Base-by-base conservation (phyloP, 768 basidiomycete genomes). In the Hysterangium stoloniferum region DNA sequence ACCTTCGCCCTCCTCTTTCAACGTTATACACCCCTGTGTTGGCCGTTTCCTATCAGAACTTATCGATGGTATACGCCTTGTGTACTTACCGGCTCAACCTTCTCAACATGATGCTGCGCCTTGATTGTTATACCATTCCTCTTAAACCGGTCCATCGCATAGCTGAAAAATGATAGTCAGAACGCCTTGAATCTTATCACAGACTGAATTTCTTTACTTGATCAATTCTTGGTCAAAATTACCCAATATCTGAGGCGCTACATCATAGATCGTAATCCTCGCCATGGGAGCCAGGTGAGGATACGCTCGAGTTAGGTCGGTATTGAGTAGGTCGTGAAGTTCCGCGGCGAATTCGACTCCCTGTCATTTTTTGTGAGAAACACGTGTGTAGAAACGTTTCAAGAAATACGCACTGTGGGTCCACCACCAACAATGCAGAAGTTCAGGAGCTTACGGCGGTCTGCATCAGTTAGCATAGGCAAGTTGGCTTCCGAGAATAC, bases 311-410 rank as follows among this genome's bases (percentile, higher is more conserved):
- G 65, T 59, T 25, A 88, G 72, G 54, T 92, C 88, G 4, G 76
- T 70, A 52, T 80, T 77, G 28, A 90, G 67, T 1, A 91, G 71
- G 62, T 92, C 88, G 57, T 87, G 80, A 41, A 92, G 62, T 62
- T 91, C 89, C 7, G 88, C 87, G 0, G 86, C 75, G 58, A 90
- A 91, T 64, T 91, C 89, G 37, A 89, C 82, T 82, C n/a, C 83
- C 82, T 83, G 50, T 31, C 35, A 29, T 24, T 28, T 11, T 35
- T 17, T 28, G 40, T 20, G 17, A 17, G 8, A 52, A 20, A 29
- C 38, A 49, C 32, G 34, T 49, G 52, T 48, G 54, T 13, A 35
- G 52, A 50, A 15, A 43, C 20, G 15, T 43, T 7, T 31, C 15
- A 55, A 44, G n/a, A 4, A 4, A 1, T 33, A 64, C 77, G 2